phyloP scores from a whole-genome alignment of 106 monocot species.

The Dioscorea dumetorum region DNA sequence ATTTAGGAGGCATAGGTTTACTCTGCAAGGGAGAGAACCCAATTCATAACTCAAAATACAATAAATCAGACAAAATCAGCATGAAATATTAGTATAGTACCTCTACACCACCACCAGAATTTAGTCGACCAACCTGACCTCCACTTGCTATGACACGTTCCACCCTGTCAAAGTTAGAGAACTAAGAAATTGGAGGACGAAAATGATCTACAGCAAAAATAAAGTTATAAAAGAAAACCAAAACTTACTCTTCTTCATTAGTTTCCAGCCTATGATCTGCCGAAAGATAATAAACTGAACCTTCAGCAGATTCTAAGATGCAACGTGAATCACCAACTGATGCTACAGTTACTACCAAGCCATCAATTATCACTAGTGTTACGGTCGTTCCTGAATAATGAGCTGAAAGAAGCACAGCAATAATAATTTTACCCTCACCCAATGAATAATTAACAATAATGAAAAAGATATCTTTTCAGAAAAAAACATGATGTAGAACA shows the following conservation, averaged over 20 bases:
- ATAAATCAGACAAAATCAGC: too few relatives aligned
- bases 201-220: neutral
- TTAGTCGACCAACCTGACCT: constrained; percentile 85
- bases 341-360: constrained; percentile 77
- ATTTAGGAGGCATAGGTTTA: too few relatives aligned
- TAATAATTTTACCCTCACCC: too few relatives aligned
- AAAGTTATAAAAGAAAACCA: neutral
- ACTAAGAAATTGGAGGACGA: too few relatives aligned
- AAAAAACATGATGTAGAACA: too few relatives aligned
- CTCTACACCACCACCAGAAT: constrained; percentile 69
- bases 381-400: constrained; percentile 84
- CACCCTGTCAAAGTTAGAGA: constrained; percentile 35
- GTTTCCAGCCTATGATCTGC: constrained; percentile 83
- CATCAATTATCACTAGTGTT: constrained; percentile 86
- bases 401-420: constrained; percentile 28
- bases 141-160: constrained; percentile 71
- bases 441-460: too few relatives aligned
- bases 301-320: constrained; percentile 93
- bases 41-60: too few relatives aligned
- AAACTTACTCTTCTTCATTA: constrained; percentile 83
- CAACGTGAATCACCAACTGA: constrained; percentile 97
- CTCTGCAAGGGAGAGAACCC: too few relatives aligned
- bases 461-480: too few relatives aligned
- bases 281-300: constrained; percentile 61
- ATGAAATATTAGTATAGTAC: constrained; percentile 21